Base-by-base conservation (phyloP, 305 asterid species). In the Solanum chacoense region DNA sequence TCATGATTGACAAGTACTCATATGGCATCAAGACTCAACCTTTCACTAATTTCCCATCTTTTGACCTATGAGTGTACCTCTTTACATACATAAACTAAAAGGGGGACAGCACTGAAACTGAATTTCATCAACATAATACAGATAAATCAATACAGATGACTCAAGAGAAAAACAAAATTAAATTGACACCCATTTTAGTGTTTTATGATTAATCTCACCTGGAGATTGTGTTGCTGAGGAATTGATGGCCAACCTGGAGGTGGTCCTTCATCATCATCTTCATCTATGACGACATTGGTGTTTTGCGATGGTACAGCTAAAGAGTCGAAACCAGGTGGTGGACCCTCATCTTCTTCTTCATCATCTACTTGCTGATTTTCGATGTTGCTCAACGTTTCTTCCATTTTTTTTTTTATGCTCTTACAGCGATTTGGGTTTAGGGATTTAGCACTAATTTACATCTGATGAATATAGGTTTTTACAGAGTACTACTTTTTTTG, bases 271-370 rank as follows among this genome's bases (percentile, higher is more conserved):
- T 93, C 95, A 6, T 92, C 94, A 0, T 87, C 92, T 11, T 89
- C 92, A 4, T 88, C 92, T 87, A 83, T 22, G 69, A 83, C 37
- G 5, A 34, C 87, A 6, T 89, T 88, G 28, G 29, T 87, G 26
- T 34, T 90, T 87, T 32, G 92, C 31, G 91, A 89, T 50, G 92
- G 40, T 42, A 91, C 90, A 87, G 77, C 77, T 87, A 94, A 88
- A 85, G 91, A 91, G 24, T 93, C 92, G 87, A 95, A 95, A 78
- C 98, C 98, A 89, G 99, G 99, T 18, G 98, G 98, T 8, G 98
- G 98, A 38, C 99, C 98, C 36, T 95, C 98, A 50, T 93, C 98
- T 18, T 95, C 98, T 4, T 93, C 93, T 4, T 93, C 90, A 9
- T 93, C 91, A 12, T 88, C 90, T 50, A 26, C 35, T 40, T 80